Evolutionary conservation across 345 rosid species (phyloP).

Genomic region (Leavenworthia alabamica): DNA sequence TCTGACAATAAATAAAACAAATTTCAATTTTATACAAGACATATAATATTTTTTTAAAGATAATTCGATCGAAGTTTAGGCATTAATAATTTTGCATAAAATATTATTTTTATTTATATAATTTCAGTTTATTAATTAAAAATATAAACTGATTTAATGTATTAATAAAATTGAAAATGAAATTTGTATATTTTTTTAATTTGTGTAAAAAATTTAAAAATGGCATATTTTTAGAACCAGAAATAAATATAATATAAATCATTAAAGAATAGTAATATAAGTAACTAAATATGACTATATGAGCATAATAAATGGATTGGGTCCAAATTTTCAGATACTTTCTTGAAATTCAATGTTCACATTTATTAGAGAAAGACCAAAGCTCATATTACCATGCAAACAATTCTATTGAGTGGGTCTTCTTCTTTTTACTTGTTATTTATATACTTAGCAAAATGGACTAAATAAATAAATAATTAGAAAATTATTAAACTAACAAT

Average conservation of each 20-base stretch:
- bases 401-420: not conserved
- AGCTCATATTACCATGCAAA: not conserved
- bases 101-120: too few species aligned
- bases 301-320: constrained; percentile 4
- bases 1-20: not conserved
- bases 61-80: too few species aligned
- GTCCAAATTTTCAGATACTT: constrained; percentile 39
- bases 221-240: too few species aligned
- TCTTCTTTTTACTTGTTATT: not conserved
- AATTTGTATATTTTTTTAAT: not conserved
- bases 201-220: too few species aligned
- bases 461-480: too few species aligned
- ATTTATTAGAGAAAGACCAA: constrained; percentile 19
- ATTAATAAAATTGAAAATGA: too few species aligned
- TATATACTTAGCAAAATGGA: not conserved
- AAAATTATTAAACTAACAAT: too few species aligned
- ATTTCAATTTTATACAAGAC: too few species aligned
- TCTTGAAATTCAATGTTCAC: constrained; percentile 32
- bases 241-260: not conserved
- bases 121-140: too few species aligned
- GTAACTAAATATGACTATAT: not conserved
- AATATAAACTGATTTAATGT: too few species aligned
- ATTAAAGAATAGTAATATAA: not conserved
- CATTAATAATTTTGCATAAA: too few species aligned
- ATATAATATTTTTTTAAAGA: too few species aligned